Evolutionary conservation across 148 eudicot species (phyloP), one percentile per base, ranked within the genome.

Genomic region (Camellia granthamiana): DNA sequence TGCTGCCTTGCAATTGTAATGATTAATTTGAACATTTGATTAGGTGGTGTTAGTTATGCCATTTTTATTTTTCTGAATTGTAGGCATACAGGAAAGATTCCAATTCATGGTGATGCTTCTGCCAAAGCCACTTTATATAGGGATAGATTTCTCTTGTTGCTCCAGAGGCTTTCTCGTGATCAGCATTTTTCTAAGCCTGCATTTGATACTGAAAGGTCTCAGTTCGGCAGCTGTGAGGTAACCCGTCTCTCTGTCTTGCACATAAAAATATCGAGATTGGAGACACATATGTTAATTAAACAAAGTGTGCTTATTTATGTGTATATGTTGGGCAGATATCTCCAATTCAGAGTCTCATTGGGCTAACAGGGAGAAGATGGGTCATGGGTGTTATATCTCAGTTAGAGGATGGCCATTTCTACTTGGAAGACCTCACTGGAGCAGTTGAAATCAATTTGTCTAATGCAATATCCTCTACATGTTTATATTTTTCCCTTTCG

Each of bases 361-460:
- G 98, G 84, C 89, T 87, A 82, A 89, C 90, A 4, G 97, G 99
- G 59, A 87, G 81, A 77, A 89, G 92, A 84, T 96, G 99, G 98
- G 90, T 96, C 69, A 93, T 96, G 98, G 98, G 99, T 43, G 86
- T 93, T 19, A 96, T 93, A 81, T 93, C 98, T 81, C 99, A 93
- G 89, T 83, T 96, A 74, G 99, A 96, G 87, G 99, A 96, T 87
- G 99, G 93, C 3, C 99, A 96, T 87, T 96, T 93, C 84, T 96
- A 90, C 87, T 88, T 96, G 79, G 98, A 96, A 91, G 99, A 93
- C 84, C 94, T 93, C 56, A 88, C 95, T 2, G 97, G 98, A 41
- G 92, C 97, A 21, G 99, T 96, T 42, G 98, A 96, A 85, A 84
- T 93, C 75, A 90, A 96, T 89, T 83, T 96, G 84, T 86, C 94